Base-by-base conservation (phyloP, 148 eudicot genomes). In the Vaccinium corymbosum region DNA sequence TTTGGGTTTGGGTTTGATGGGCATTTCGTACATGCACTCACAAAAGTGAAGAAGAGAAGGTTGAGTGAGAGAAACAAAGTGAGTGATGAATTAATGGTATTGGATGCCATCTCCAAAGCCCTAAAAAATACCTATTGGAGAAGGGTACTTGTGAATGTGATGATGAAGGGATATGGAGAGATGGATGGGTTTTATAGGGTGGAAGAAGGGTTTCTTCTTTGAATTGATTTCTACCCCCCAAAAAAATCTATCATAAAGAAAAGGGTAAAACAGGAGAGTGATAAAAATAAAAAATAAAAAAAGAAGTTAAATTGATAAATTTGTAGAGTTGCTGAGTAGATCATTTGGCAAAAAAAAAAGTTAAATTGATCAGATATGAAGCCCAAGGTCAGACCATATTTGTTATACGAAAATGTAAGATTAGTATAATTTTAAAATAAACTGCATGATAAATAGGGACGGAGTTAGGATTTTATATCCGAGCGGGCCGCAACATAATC, bases 31-130 rank as follows among this genome's bases (percentile, higher is more conserved):
- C 88, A 84, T 3, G 86, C 83, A 80, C 86, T 90, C 22, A 57
- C 86, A 16, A 85, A 51, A n/a, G 87, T 20, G 55, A 91, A 89
- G 80, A 89, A 90, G 48, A 91, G 78, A 3, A 91, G 84, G 88
- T 91, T 91, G 16, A 88, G 76, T 7, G 76, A 46, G 38, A 91
- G 78, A 76, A 90, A 87, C 52, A 88, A 82, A 56, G 89, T 90
- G 78, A 90, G 81, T 29, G 88, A 80, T 25, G 75, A 17, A 71
- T 71, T 71, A 15, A 29, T 71, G 75, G 19, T 16, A 7, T 32
- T 71, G 75, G 75, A 71, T 29, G n/a, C 42, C 75, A 71, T 71
- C 46, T 71, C 48, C 25, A 25, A 68, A 68, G 13, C 73, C 73
- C 27, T 8, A 64, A 22, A 64, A 61, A 64, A 64, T 62, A 55